Evolutionary conservation across 805 yeast species (phyloP).

Genomic region (Nakazawaea ishiwadae): DNA sequence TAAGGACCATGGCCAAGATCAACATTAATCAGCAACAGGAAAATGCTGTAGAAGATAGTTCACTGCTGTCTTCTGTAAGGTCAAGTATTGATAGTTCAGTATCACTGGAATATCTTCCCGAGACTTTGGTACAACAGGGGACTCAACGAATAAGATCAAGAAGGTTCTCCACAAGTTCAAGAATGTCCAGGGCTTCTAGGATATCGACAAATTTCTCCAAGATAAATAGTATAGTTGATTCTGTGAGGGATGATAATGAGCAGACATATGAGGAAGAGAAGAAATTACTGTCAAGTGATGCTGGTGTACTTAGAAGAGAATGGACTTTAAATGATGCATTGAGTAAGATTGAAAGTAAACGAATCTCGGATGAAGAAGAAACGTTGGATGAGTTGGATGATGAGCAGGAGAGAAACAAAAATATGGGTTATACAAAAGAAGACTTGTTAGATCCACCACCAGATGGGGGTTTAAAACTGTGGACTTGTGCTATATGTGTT

Average conservation of each 20-base stretch:
- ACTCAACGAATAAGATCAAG: slow-evolving; percentile 1
- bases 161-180: slow-evolving; percentile 1
- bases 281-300: slow-evolving; percentile 12
- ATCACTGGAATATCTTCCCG: slow-evolving; percentile 16
- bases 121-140: not conserved
- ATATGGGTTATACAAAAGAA: slow-evolving; percentile 8
- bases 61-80: not conserved
- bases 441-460: slow-evolving; percentile 23
- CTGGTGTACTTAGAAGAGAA: slow-evolving; percentile 18
- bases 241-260: slow-evolving; percentile 20
- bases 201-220: slow-evolving; percentile 1
- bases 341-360: slow-evolving; percentile 15
- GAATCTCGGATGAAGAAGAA: slow-evolving; percentile 11
- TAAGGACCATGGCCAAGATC: too few species aligned
- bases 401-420: slow-evolving; percentile 9
- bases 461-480: slow-evolving; percentile 60
- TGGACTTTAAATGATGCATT: slow-evolving; percentile 22
- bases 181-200: slow-evolving; percentile 2
- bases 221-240: slow-evolving; percentile 15
- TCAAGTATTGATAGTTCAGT: not conserved
- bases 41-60: too few species aligned
- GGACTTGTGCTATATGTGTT: slow-evolving; percentile 47
- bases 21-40: not conserved
- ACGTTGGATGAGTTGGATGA: slow-evolving; percentile 5
- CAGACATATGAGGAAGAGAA: slow-evolving; percentile 15